phyloP scores from a whole-genome alignment of 129 eudicot genomes.

The Gnaphalium uliginosum region DNA sequence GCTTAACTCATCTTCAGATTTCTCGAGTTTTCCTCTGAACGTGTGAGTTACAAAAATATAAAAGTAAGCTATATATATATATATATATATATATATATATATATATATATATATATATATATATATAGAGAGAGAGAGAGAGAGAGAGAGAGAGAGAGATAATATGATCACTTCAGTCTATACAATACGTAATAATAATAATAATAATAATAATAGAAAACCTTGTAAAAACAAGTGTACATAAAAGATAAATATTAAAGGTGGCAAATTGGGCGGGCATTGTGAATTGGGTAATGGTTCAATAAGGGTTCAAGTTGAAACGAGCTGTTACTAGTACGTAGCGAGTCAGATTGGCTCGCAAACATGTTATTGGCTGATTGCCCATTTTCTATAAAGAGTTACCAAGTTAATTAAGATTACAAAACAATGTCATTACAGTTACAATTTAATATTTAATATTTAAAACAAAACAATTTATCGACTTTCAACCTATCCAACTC shows the following conservation, averaged over 20 bases:
- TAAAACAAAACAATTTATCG: not conserved
- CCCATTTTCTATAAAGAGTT: not conserved
- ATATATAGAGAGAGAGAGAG: too few relatives aligned
- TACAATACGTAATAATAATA: constrained; percentile 4
- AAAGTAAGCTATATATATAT: not conserved
- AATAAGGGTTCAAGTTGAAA: not conserved
- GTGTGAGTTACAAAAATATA: constrained; percentile 20
- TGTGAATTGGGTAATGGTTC: not conserved
- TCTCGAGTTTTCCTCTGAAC: constrained; percentile 57
- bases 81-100: too few relatives aligned
- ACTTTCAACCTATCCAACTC: not conserved
- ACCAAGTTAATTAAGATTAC: not conserved
- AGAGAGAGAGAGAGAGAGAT: too few relatives aligned
- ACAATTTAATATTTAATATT: not conserved
- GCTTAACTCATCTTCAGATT: constrained; percentile 57
- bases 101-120: too few relatives aligned
- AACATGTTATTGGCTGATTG: not conserved
- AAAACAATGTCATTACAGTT: not conserved
- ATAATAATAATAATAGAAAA: constrained; percentile 21
- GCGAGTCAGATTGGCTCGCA: not conserved
- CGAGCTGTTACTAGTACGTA: not conserved
- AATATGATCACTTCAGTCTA: constrained; percentile 17
- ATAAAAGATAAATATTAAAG: not conserved
- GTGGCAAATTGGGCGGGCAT: not conserved
- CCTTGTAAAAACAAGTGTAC: not conserved